phyloP scores from a whole-genome alignment of 208 protist genomes.

The Lotmaria passim region DNA sequence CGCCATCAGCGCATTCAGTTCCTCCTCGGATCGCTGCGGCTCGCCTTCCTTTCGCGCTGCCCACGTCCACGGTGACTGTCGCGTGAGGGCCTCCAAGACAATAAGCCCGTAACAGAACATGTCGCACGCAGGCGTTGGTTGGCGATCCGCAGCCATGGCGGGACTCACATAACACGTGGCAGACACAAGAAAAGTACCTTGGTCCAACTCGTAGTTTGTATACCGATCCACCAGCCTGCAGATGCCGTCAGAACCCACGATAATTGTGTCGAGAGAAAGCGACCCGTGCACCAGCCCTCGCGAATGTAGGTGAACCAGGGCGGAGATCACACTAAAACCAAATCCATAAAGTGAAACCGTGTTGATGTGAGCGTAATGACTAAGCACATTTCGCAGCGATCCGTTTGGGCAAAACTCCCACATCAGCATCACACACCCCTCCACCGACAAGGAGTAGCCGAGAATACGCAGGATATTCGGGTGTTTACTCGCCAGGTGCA shows the following conservation, averaged over 20 bases:
- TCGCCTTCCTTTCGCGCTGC: neutral
- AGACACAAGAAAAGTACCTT: conserved; percentile 31
- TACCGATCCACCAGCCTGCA: conserved; percentile 73
- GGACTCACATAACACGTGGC: conserved; percentile 70
- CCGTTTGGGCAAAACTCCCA: conserved; percentile 51
- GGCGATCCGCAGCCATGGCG: conserved; percentile 49
- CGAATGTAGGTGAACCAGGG: conserved; percentile 60
- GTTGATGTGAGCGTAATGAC: conserved; percentile 22
- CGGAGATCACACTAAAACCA: conserved; percentile 48
- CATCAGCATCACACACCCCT: conserved; percentile 27
- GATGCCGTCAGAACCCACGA: conserved; percentile 55
- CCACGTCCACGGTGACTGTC: conserved; percentile 41
- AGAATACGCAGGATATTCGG: conserved; percentile 20
- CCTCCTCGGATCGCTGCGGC: conserved; percentile 11
- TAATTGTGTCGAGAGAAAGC: conserved; percentile 64
- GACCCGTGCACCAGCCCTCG: conserved; percentile 64
- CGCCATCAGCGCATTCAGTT: conserved; percentile 22
- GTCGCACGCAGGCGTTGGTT: conserved; percentile 55
- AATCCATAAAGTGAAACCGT: conserved; percentile 41
- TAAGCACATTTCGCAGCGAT: conserved; percentile 33
- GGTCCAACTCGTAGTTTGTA: conserved; percentile 9
- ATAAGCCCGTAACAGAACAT: conserved; percentile 67
- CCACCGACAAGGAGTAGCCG: conserved; percentile 12
- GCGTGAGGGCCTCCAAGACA: conserved; percentile 52
- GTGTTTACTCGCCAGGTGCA: neutral